A percentile compares a stretch with the other conserved stretches of the same genome.
phyloP scores from a whole-genome alignment of 2,329 filamentous ascomycete species.

The Scedosporium minutisporum region DNA sequence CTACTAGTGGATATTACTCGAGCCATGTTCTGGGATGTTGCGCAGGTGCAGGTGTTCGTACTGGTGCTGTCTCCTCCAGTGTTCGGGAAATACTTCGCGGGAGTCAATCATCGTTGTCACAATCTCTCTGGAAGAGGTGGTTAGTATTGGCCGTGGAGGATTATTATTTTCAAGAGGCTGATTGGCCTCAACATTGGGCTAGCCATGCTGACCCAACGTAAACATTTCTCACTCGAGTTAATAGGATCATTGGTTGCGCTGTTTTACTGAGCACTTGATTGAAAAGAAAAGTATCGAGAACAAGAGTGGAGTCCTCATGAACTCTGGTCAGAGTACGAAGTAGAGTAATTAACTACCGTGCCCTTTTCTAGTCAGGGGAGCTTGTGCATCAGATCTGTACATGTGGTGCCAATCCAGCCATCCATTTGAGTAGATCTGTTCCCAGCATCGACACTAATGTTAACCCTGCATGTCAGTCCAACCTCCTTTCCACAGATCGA shows the following conservation, averaged over 20 bases:
- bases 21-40: not conserved
- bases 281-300: too few species aligned
- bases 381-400: not conserved
- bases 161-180: not conserved
- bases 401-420: not conserved
- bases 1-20: too few species aligned
- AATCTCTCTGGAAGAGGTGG: not conserved
- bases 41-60: not conserved
- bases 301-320: too few species aligned
- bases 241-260: too few species aligned
- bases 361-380: not conserved
- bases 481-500: not conserved
- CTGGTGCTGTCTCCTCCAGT: not conserved
- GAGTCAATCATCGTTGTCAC: not conserved
- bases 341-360: too few species aligned
- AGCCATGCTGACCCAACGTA: not conserved
- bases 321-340: too few species aligned
- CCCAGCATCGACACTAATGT: not conserved
- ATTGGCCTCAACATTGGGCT: not conserved
- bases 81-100: not conserved
- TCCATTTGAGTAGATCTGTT: not conserved
- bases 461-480: not conserved
- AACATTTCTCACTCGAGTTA: not conserved
- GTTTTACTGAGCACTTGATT: too few species aligned
- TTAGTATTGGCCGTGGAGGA: not conserved